phyloP scores from a whole-genome alignment of 1,284 basidiomycete species.

The Chondrostereum purpureum region DNA sequence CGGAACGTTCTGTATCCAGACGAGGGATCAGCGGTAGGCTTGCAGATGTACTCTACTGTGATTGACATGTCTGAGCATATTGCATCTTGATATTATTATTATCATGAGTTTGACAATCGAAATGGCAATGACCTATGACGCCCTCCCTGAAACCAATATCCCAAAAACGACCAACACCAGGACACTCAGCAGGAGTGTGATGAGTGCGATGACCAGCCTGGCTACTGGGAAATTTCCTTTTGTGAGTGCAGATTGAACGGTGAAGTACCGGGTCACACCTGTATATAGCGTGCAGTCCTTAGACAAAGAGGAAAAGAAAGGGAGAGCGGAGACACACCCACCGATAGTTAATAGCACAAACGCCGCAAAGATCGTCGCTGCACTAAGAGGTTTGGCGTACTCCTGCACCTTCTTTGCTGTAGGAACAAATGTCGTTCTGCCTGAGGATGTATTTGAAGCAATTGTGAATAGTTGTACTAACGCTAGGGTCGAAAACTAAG shows the following conservation, averaged over 20 bases:
- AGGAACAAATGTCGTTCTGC: conserved; percentile 10
- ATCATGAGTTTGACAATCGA: too few species aligned
- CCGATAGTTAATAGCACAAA: conserved; percentile 44
- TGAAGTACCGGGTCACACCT: conserved; percentile 52
- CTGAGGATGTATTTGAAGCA: conserved; percentile 18
- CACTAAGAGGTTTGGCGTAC: conserved; percentile 51
- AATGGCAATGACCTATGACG: too few species aligned
- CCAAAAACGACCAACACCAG: background rate
- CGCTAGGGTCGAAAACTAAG: conserved; percentile 27
- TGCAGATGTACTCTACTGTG: too few species aligned
- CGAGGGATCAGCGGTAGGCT: too few species aligned
- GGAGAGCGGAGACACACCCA: conserved; percentile 17
- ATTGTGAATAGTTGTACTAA: conserved; percentile 54
- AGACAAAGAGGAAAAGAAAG: too few species aligned
- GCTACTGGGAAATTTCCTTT: conserved; percentile 53
- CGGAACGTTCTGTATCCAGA: too few species aligned
- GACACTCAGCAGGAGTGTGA: conserved; percentile 21
- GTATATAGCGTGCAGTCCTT: too few species aligned
- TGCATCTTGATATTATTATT: too few species aligned
- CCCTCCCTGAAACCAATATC: too few species aligned
- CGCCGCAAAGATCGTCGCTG: conserved; percentile 43
- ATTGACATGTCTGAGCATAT: too few species aligned
- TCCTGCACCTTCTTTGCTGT: conserved; percentile 23
- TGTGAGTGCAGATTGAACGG: conserved; percentile 45
- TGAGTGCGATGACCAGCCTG: conserved; percentile 35